A percentile compares a stretch with the other conserved stretches of the same genome.
Evolutionary conservation across 1,284 basidiomycete genomes (phyloP).

Genomic region (Psilocybe mexicana): DNA sequence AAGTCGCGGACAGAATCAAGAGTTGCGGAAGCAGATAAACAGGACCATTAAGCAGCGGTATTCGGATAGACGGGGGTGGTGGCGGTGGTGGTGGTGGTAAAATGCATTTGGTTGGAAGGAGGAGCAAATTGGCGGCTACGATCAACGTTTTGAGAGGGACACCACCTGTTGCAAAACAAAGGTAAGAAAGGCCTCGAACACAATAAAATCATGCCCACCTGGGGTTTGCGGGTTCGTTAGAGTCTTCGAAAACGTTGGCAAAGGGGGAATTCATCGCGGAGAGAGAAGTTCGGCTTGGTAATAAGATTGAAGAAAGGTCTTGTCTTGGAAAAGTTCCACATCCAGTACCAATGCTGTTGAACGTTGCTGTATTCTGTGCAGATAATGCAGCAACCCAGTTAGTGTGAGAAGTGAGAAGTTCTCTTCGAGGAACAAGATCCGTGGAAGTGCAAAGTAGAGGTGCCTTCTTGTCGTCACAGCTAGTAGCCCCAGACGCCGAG

Average conservation of each 20-base stretch:
- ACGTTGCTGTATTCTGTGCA: not conserved
- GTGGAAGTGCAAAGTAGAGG: slow-evolving; percentile 6
- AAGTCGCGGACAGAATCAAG: not conserved
- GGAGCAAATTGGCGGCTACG: slow-evolving; percentile 12
- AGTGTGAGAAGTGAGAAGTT: not conserved
- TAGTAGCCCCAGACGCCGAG: not conserved
- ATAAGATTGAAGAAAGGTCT: slow-evolving; percentile 1
- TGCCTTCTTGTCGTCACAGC: slow-evolving; percentile 5
- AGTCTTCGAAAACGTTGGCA: slow-evolving; percentile 15
- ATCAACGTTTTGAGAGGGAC: slow-evolving; percentile 8
- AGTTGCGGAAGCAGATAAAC: not conserved
- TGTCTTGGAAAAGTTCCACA: not conserved
- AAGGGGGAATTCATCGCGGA: slow-evolving; percentile 13
- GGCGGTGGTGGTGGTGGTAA: not conserved
- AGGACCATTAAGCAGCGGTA: slow-evolving; percentile 14
- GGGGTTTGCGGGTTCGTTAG: slow-evolving; percentile 6
- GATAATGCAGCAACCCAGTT: not conserved
- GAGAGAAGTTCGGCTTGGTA: slow-evolving; percentile 16
- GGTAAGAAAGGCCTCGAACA: not conserved
- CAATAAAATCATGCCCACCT: slow-evolving; percentile 9
- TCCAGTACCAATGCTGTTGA: not conserved
- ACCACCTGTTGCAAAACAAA: slow-evolving; percentile 10
- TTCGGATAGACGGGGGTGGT: slow-evolving; percentile 12
- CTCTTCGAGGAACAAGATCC: not conserved
- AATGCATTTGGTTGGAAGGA: slow-evolving; percentile 16